Evolutionary conservation across 78 protist genomes (phyloP), one percentile per base, ranked within the genome.

Genomic region (Dictyostelium purpureum): DNA sequence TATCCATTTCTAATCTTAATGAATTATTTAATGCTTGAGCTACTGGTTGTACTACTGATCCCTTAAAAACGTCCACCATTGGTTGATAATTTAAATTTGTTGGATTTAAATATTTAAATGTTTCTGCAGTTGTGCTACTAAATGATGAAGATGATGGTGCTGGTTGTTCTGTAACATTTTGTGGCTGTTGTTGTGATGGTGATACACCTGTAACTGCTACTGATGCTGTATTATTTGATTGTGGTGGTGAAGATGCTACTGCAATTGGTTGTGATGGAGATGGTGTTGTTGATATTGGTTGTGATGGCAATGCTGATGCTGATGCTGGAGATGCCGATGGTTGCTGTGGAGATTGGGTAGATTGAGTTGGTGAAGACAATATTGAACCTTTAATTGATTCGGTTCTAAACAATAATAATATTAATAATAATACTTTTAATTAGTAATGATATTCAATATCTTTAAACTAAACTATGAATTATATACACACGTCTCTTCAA

Each of bases 21-120:
- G 88, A 35, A 35, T 43, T 43, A 18, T 70, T 56, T 42, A 70
- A 71, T 52, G 66, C 90, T 38, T 37, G 65, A 10, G 79, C 42
- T 0, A 83, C 73, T 42, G 87, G 87, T 61, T n/a, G n/a, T n/a
- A n/a, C n/a, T 28, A 67, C 56, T n/a, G 24, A 40, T 21, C 24
- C 89, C 26, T 83, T 83, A 26, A 83, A 26, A 35, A 40, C 90
- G 71, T 83, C 80, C 11, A 63, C 76, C 21, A 83, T 61, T 83
- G 80, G 90, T 83, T 83, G 80, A 42, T 40, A 66, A 79, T 65
- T 79, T 35, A 26, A 59, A 69, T 69, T 69, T 24, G 76, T 69
- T 38, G 76, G 76, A 42, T 69, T 69, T 35, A 69, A 42, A 31
- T 28, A 35, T 42, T 69, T 69, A 38, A 69, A 21, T 40, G 76